Conservation (phyloP, 257 asterid genomes). For the Solanum pennellii region DNA sequence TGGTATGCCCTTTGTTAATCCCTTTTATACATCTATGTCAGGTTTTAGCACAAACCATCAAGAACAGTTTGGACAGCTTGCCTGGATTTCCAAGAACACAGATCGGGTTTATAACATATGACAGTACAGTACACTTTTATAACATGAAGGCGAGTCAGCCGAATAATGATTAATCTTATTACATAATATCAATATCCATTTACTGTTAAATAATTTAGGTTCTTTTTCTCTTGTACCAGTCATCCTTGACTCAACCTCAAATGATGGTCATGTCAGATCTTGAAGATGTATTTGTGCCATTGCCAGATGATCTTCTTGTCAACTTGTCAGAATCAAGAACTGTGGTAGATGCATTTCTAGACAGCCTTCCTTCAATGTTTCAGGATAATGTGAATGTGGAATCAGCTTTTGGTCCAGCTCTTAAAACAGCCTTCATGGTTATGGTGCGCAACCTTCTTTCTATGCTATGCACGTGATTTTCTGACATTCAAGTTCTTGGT, state of each 20-base stretch:
- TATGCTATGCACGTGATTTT: background rate
- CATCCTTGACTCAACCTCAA: constrained; percentile 76
- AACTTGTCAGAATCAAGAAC: constrained; percentile 91
- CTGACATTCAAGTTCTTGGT: background rate
- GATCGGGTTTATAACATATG: constrained; percentile 92
- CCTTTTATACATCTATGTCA: constrained; percentile 19
- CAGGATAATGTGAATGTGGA: constrained; percentile 82
- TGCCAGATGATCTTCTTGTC: constrained; percentile 94
- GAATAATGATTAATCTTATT: background rate
- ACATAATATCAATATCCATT: background rate
- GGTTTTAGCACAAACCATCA: constrained; percentile 88
- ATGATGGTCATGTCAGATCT: constrained; percentile 89
- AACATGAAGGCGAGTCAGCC: constrained; percentile 69
- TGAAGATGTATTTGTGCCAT: constrained; percentile 65
- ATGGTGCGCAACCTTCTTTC: constrained; percentile 54
- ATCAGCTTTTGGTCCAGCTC: constrained; percentile 99
- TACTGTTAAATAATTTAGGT: constrained; percentile 6
- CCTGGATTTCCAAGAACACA: constrained; percentile 94
- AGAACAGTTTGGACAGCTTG: constrained; percentile 74
- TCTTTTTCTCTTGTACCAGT: constrained; percentile 35
- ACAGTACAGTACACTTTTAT: constrained; percentile 90
- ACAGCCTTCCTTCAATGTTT: constrained; percentile 89
- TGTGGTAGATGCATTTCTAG: constrained; percentile 93
- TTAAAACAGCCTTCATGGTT: constrained; percentile 83
- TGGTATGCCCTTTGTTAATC: background rate